Conservation (phyloP, 768 basidiomycete genomes). For the Collybiopsis luxurians region DNA sequence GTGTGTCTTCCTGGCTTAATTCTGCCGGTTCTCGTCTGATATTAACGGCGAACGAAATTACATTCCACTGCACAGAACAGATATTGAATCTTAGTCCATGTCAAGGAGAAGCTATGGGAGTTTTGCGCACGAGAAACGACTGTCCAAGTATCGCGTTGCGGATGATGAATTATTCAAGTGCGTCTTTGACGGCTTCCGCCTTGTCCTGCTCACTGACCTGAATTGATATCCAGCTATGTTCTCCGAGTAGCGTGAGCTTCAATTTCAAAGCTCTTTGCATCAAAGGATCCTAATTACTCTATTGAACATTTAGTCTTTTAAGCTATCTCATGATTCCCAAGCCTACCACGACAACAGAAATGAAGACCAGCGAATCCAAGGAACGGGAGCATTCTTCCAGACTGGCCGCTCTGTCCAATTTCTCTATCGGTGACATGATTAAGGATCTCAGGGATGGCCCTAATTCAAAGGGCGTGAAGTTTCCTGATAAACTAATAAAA, state of each 20-base stretch:
- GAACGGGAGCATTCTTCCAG: constrained; percentile 68
- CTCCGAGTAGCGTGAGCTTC: constrained; percentile 78
- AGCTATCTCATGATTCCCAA: constrained; percentile 70
- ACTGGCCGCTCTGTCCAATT: constrained; percentile 65
- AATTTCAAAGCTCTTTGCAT: constrained; percentile 10
- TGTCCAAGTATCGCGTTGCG: constrained; percentile 73
- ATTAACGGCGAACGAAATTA: too few species aligned
- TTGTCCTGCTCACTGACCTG: constrained; percentile 12
- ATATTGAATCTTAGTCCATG: constrained; percentile 35
- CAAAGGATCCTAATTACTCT: constrained; percentile 7
- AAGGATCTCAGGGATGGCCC: constrained; percentile 75
- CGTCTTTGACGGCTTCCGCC: constrained; percentile 24
- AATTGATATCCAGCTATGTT: constrained; percentile 54
- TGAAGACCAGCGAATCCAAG: constrained; percentile 34
- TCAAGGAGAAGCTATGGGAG: constrained; percentile 78
- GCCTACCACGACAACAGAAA: constrained; percentile 29
- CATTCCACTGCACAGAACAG: neutral
- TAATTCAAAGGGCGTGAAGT: constrained; percentile 71
- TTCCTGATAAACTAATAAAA: constrained; percentile 92
- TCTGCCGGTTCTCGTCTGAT: too few species aligned
- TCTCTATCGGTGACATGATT: constrained; percentile 76
- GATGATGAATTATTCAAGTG: constrained; percentile 89
- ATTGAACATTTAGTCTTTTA: constrained; percentile 49
- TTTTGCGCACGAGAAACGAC: constrained; percentile 64
- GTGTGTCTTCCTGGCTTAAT: too few species aligned